Percentiles rank a stretch among this genome's conserved stretches.
phyloP scores from a whole-genome alignment of 2,329 filamentous ascomycete genomes.

The Ophiostoma ulmi region DNA sequence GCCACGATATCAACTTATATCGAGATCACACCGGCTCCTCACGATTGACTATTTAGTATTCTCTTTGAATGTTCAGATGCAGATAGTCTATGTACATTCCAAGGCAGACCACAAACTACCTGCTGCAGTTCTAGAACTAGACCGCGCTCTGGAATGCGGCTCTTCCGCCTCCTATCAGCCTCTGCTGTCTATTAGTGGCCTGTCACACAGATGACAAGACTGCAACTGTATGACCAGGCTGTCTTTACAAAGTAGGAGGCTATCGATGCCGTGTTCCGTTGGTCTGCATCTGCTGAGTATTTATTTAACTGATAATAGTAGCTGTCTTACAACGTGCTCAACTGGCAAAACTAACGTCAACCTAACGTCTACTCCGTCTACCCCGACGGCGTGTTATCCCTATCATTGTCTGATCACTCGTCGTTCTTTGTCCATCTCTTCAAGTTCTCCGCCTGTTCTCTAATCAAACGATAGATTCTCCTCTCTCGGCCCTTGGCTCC shows the following conservation, averaged over 20 bases:
- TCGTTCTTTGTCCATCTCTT: background rate
- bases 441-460: too few relatives aligned
- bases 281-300: background rate
- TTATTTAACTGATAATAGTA: too few relatives aligned
- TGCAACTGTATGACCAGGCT: background rate
- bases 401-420: background rate
- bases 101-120: background rate
- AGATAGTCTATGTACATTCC: too few relatives aligned
- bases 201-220: too few relatives aligned
- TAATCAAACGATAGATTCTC: too few relatives aligned
- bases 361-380: background rate
- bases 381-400: background rate
- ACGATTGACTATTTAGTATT: background rate
- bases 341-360: too few relatives aligned
- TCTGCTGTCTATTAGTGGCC: background rate
- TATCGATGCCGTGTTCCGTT: background rate
- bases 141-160: background rate
- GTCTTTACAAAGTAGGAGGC: background rate
- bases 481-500: background rate
- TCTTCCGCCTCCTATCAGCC: background rate
- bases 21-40: background rate
- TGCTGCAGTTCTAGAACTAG: background rate
- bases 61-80: background rate
- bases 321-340: background rate
- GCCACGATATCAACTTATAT: background rate